Evolutionary conservation across 1,284 basidiomycete species (phyloP).

Genomic region (Phylloboletellus chloephorus): DNA sequence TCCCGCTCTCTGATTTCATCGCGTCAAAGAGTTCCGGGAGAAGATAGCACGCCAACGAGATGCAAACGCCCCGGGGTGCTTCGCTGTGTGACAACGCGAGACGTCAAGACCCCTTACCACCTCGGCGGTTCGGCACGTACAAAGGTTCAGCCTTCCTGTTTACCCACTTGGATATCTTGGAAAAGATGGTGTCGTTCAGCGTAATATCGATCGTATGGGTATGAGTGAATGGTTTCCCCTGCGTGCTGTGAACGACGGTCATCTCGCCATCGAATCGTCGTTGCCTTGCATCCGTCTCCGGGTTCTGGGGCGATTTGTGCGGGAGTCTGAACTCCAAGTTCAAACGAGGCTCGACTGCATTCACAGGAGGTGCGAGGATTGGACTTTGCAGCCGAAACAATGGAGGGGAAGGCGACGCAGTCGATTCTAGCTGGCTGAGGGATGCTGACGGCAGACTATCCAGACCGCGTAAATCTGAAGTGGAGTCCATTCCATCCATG

Average conservation of each 20-base stretch:
- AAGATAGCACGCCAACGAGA: conserved; percentile 28
- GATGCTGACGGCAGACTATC: not conserved
- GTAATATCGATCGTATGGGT: conserved; percentile 21
- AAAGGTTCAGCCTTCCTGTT: conserved; percentile 16
- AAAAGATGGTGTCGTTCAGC: conserved; percentile 19
- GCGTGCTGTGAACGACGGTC: conserved; percentile 16
- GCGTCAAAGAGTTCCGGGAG: conserved; percentile 17
- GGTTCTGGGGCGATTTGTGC: not conserved
- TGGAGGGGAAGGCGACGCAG: conserved; percentile 2
- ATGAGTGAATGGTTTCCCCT: conserved; percentile 21
- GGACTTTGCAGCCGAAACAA: conserved; percentile 3
- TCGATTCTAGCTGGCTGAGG: not conserved
- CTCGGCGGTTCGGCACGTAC: conserved; percentile 21
- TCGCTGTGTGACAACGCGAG: conserved; percentile 13
- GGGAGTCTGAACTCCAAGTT: conserved; percentile 18
- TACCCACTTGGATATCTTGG: conserved; percentile 22
- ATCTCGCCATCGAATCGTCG: conserved; percentile 18
- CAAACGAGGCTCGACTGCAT: conserved; percentile 16
- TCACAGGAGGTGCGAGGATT: conserved; percentile 15
- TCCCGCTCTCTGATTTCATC: conserved; percentile 3
- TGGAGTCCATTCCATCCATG: not conserved
- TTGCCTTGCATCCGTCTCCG: not conserved
- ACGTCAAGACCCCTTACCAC: not conserved
- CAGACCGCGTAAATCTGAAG: not conserved
- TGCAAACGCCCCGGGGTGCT: conserved; percentile 20